These are phyloP conservation scores for Quercus glauca DNA, from an alignment of 306 rosid species.

Conservation along the genomic window DNA sequence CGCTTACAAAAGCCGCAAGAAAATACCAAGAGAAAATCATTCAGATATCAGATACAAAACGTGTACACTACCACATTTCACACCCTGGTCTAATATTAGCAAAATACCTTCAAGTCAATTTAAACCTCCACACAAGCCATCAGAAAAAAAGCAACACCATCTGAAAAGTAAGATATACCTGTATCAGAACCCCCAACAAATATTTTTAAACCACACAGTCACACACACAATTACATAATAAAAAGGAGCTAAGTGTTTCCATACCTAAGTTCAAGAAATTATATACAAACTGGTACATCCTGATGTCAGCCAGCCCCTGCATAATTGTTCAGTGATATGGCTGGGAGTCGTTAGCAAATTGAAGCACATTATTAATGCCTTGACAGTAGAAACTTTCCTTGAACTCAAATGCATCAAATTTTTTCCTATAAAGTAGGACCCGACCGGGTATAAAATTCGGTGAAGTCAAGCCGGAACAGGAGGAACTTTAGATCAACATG, in stretches of 20 bases:
- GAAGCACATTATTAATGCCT: constrained; percentile 31
- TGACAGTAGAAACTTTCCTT: constrained; percentile 23
- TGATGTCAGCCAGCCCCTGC: constrained; percentile 41
- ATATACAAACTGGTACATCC: constrained; percentile 31
- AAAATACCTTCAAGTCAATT: constrained; percentile 39
- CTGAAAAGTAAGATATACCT: constrained; percentile 24
- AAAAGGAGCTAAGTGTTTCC: constrained; percentile 6
- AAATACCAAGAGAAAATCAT: constrained; percentile 39
- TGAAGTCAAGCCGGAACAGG: constrained; percentile 92
- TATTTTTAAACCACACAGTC: not conserved
- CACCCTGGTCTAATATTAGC: constrained; percentile 40
- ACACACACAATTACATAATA: not conserved
- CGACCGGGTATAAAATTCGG: constrained; percentile 74
- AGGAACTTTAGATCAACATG: constrained; percentile 97
- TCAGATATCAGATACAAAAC: constrained; percentile 40
- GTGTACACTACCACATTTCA: constrained; percentile 36
- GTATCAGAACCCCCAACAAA: constrained; percentile 15
- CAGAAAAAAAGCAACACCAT: constrained; percentile 34
- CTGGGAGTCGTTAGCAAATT: constrained; percentile 24
- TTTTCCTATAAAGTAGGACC: constrained; percentile 45
- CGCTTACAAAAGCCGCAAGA: constrained; percentile 39
- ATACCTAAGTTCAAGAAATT: constrained; percentile 48
- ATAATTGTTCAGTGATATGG: constrained; percentile 30
- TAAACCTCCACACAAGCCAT: constrained; percentile 47
- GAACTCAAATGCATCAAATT: constrained; percentile 20